These are phyloP conservation scores for Eutrema heterophyllum DNA, from an alignment of 345 rosid species.

Conservation along the genomic window DNA sequence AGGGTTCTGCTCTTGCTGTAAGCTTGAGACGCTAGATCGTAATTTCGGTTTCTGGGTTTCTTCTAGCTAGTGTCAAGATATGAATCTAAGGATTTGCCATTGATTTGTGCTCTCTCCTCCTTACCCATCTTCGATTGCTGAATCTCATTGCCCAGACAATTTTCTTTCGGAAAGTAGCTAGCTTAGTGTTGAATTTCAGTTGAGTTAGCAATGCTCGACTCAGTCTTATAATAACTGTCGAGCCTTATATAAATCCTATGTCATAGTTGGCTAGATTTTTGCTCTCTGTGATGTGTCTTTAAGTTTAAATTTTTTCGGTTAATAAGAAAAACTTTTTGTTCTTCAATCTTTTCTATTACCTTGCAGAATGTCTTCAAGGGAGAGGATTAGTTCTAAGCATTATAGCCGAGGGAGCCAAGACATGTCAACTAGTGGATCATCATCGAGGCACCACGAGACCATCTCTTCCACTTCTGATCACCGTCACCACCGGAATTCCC, in stretches of 20 bases:
- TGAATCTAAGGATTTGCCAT: neutral
- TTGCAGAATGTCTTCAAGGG: slow-evolving; percentile 33
- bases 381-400: slow-evolving; percentile 22
- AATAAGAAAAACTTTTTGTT: neutral
- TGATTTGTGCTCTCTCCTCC: neutral
- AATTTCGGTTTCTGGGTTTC: slow-evolving; percentile 11
- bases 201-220: neutral
- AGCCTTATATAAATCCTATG: neutral
- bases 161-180: neutral
- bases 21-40: neutral
- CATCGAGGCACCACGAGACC: slow-evolving; percentile 24
- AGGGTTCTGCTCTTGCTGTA: neutral
- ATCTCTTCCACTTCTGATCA: slow-evolving; percentile 5
- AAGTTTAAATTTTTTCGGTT: neutral
- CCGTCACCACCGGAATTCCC: slow-evolving; percentile 27
- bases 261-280: neutral
- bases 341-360: neutral
- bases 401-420: slow-evolving; percentile 18
- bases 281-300: neutral
- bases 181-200: neutral
- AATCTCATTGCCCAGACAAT: neutral
- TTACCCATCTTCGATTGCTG: neutral
- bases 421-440: slow-evolving; percentile 23
- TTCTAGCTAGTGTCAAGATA: slow-evolving; percentile 5
- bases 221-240: neutral